Evolutionary conservation across 352 stramenopile species (phyloP).

Genomic region (Globisporangium radiosum): DNA sequence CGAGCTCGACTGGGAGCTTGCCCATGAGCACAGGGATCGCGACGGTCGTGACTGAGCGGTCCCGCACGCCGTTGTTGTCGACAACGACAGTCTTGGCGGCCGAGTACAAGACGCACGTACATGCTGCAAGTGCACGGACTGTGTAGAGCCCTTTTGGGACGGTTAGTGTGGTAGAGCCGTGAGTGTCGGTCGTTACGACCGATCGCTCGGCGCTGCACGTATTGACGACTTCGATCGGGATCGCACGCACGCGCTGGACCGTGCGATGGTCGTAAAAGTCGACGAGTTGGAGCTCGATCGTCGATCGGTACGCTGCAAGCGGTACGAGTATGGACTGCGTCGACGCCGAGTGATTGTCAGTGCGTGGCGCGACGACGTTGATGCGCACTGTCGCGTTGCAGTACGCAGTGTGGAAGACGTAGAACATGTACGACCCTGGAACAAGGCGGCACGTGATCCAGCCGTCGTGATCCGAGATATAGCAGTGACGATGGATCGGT

Average conservation of each 20-base stretch:
- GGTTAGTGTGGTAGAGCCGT: conserved; percentile 44
- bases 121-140: conserved; percentile 41
- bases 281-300: conserved; percentile 53
- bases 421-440: conserved; percentile 58
- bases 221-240: conserved; percentile 48
- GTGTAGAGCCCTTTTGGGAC: conserved; percentile 55
- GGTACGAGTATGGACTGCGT: conserved; percentile 52
- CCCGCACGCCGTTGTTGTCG: conserved; percentile 33
- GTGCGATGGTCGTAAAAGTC: conserved; percentile 58
- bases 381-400: conserved; percentile 22
- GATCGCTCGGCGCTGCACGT: conserved; percentile 46
- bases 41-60: conserved; percentile 39
- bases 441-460: conserved; percentile 28
- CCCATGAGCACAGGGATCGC: conserved; percentile 51
- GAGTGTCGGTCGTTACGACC: conserved; percentile 30
- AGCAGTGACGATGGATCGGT: conserved; percentile 14
- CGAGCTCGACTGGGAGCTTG: conserved; percentile 34
- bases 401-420: conserved; percentile 65
- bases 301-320: conserved; percentile 53
- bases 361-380: conserved; percentile 4
- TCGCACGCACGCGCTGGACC: conserved; percentile 28
- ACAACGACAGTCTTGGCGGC: conserved; percentile 62
- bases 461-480: conserved; percentile 34
- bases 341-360: conserved; percentile 2
- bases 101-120: conserved; percentile 61